Base-by-base conservation (phyloP, 768 basidiomycete genomes). In the Coprinopsis sp. region DNA sequence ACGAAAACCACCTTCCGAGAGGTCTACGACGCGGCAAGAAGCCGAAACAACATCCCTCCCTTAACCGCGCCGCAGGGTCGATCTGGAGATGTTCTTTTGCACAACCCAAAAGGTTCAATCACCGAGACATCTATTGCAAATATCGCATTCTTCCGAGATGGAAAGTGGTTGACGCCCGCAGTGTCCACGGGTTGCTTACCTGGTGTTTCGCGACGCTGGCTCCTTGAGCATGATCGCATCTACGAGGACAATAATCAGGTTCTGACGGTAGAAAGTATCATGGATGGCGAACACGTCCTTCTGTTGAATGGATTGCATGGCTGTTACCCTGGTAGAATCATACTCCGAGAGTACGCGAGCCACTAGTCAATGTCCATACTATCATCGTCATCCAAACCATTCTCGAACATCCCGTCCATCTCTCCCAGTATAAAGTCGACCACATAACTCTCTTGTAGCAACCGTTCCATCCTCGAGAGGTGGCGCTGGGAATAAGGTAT, bases 401-500 rank as follows among this genome's bases (percentile, higher is more conserved):
- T 72, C 53, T 72, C 74, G 45, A 87, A 78, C 64, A 87, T 74
- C 21, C 84, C 86, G 52, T 91, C 90, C 90, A 92, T 92, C 70
- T 92, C 89, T 13, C 78, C 79, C 24, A 92, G 68, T 46, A 92
- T 72, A 53, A 88, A 94, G 62, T 99, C 96, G 46, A 99, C 79
- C 52, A 96, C 82, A 58, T 92, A 98, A 61, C 91, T 96, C 58
- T 98, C 96, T 68, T 96, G 91, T 25, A 96, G 79, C 46, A 96
- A 67, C 59, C 82, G 79, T 49, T 94, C 91, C 63, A 93, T 77
- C 54, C 94, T 73, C 29, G 82, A 68, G 33, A 94, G 78, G 68
- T 99, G 96, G 42, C 96, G 77, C 61, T 95, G 91, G 7, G 94
- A 94, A 61, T 98, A 99, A 10, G 96, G 93, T 41, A 97, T 79